These are phyloP conservation scores for Harringtonia aguacate DNA, from an alignment of 2,329 filamentous ascomycete genomes.

Conservation along the genomic window DNA sequence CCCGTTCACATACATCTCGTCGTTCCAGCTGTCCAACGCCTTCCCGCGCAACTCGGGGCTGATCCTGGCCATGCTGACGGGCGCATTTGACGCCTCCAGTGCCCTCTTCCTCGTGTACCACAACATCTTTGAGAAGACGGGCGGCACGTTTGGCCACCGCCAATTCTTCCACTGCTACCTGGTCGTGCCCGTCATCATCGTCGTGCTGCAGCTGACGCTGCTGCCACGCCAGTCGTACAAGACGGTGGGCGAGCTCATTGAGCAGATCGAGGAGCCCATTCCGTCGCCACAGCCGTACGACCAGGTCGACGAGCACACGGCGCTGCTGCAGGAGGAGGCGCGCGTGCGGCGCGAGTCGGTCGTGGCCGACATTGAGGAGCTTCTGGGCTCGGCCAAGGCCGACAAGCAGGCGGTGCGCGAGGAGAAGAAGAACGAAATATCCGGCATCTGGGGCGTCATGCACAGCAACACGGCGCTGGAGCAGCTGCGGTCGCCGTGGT, in stretches of 20 bases:
- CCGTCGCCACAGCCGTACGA: conserved; percentile 28
- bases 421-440: conserved; percentile 57
- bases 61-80: conserved; percentile 71
- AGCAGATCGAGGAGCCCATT: conserved; percentile 50
- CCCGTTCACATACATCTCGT: conserved; percentile 72
- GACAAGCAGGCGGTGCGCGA: conserved; percentile 55
- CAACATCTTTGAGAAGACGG: conserved; percentile 48
- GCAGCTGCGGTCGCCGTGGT: conserved; percentile 76
- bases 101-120: conserved; percentile 69
- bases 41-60: conserved; percentile 67
- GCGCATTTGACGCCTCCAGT: conserved; percentile 75
- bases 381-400: conserved; percentile 55
- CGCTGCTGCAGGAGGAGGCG: conserved; percentile 43
- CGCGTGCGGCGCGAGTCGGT: conserved; percentile 50
- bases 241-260: conserved; percentile 72
- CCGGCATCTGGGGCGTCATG: conserved; percentile 79
- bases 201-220: conserved; percentile 55
- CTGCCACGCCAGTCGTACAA: conserved; percentile 74
- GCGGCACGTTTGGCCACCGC: conserved; percentile 46
- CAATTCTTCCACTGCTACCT: conserved; percentile 67
- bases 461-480: conserved; percentile 59
- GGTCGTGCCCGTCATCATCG: conserved; percentile 55
- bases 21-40: conserved; percentile 75
- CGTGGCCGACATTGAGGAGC: conserved; percentile 59
- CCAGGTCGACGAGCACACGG: conserved; percentile 46